phyloP scores from a whole-genome alignment of 495 filamentous ascomycete genomes.

The Penicillium crystallinum region DNA sequence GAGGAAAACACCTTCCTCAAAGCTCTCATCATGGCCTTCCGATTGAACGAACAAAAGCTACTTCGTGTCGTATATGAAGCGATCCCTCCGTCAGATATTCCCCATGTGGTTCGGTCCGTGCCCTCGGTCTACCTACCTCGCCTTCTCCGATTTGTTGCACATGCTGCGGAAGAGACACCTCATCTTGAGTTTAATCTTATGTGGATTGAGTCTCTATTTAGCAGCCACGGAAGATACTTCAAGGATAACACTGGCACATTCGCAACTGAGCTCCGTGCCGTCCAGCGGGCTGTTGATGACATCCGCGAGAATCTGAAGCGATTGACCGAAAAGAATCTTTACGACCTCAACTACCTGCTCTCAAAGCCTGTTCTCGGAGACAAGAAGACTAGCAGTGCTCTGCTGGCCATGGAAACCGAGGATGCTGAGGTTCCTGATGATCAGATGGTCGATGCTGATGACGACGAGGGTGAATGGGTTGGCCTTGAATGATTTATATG shows the following conservation, averaged over 20 bases:
- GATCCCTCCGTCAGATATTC: slow-evolving; percentile 69
- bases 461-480: slow-evolving; percentile 37
- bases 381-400: slow-evolving; percentile 26
- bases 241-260: slow-evolving; percentile 71
- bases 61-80: slow-evolving; percentile 80
- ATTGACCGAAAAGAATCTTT: slow-evolving; percentile 80
- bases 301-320: slow-evolving; percentile 69
- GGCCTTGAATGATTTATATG: slow-evolving; percentile 34
- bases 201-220: slow-evolving; percentile 85
- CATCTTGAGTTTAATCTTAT: slow-evolving; percentile 90
- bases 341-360: slow-evolving; percentile 77
- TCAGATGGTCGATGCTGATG: slow-evolving; percentile 31
- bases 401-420: slow-evolving; percentile 26
- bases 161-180: slow-evolving; percentile 81
- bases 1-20: slow-evolving; percentile 75
- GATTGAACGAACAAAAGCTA: slow-evolving; percentile 74
- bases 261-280: slow-evolving; percentile 72
- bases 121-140: slow-evolving; percentile 82
- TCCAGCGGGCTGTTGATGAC: slow-evolving; percentile 68
- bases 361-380: slow-evolving; percentile 36
- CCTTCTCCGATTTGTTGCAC: slow-evolving; percentile 77
- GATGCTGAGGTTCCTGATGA: slow-evolving; percentile 26
- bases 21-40: slow-evolving; percentile 94
- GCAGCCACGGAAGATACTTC: slow-evolving; percentile 75
- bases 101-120: slow-evolving; percentile 70